Conservation (phyloP, 257 asterid species). For the Nicotiana benthamiana region DNA sequence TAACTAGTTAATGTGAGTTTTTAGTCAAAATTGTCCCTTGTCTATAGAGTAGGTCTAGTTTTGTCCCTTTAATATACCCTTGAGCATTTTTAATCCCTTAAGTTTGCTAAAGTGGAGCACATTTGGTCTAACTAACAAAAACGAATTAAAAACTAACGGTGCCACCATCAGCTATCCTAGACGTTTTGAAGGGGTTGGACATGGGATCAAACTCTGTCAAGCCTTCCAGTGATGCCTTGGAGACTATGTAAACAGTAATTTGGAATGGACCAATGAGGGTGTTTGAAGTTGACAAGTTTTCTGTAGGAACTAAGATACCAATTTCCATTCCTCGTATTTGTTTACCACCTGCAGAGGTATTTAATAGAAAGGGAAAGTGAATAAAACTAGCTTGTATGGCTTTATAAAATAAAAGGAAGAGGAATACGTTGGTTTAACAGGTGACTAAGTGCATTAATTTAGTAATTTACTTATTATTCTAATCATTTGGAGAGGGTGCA, state of each 20-base stretch:
- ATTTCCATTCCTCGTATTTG: neutral
- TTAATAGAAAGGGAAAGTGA: neutral
- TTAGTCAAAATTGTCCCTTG: too few species aligned
- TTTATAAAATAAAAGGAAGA: neutral
- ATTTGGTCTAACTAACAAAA: too few species aligned
- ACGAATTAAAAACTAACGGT: constrained; percentile 13
- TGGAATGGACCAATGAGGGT: constrained; percentile 99
- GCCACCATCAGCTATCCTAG: constrained; percentile 69
- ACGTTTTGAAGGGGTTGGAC: constrained; percentile 90
- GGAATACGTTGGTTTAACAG: neutral
- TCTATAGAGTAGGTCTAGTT: too few species aligned
- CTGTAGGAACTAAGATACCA: constrained; percentile 69
- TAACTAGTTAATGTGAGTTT: too few species aligned
- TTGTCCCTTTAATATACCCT: too few species aligned
- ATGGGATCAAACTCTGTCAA: constrained; percentile 77
- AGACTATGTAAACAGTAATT: constrained; percentile 63
- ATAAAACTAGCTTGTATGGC: neutral
- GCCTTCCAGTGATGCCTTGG: constrained; percentile 68
- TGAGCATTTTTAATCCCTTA: too few species aligned
- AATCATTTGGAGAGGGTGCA: neutral
- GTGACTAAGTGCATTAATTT: neutral
- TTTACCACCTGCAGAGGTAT: neutral
- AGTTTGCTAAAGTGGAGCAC: too few species aligned
- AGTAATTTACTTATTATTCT: neutral
- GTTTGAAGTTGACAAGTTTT: constrained; percentile 83